phyloP scores from a whole-genome alignment of 1,139 yeast species.

The Hyphopichia burtonii region DNA sequence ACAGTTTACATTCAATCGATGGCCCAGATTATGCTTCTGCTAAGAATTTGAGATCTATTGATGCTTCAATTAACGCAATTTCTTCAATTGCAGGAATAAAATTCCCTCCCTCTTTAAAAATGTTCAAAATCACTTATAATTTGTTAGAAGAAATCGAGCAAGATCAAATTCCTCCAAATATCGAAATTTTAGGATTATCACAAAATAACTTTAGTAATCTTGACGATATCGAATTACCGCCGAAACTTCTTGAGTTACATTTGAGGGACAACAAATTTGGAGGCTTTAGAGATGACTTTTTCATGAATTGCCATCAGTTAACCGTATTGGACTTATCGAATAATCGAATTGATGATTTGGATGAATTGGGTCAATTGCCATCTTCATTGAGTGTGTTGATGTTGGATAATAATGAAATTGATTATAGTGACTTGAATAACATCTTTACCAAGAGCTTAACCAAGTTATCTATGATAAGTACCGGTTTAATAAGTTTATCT shows the following conservation, averaged over 20 bases:
- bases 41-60: conserved; percentile 8
- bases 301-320: conserved; percentile 10
- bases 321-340: conserved; percentile 15
- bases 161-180: conserved; percentile 12
- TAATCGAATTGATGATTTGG: conserved; percentile 23
- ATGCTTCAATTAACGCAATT: conserved; percentile 15
- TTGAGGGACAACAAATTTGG: conserved; percentile 16
- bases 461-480: conserved; percentile 18
- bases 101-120: conserved; percentile 14
- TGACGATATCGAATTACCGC: conserved; percentile 13
- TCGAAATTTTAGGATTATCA: conserved; percentile 16
- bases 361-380: conserved; percentile 24
- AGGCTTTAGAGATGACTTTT: conserved; percentile 14
- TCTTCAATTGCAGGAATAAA: conserved; percentile 8
- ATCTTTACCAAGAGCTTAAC: conserved; percentile 17
- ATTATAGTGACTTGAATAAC: conserved; percentile 18
- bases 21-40: conserved; percentile 13
- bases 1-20: conserved; percentile 15
- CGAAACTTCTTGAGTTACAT: conserved; percentile 13
- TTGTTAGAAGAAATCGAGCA: conserved; percentile 10
- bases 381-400: conserved; percentile 13
- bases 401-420: conserved; percentile 23
- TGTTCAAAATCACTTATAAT: conserved; percentile 18
- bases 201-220: conserved; percentile 13
- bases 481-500: conserved; percentile 20